Evolutionary conservation across 306 rosid genomes (phyloP), one percentile per base, ranked within the genome.

Genomic region (Cucumis cinereus): DNA sequence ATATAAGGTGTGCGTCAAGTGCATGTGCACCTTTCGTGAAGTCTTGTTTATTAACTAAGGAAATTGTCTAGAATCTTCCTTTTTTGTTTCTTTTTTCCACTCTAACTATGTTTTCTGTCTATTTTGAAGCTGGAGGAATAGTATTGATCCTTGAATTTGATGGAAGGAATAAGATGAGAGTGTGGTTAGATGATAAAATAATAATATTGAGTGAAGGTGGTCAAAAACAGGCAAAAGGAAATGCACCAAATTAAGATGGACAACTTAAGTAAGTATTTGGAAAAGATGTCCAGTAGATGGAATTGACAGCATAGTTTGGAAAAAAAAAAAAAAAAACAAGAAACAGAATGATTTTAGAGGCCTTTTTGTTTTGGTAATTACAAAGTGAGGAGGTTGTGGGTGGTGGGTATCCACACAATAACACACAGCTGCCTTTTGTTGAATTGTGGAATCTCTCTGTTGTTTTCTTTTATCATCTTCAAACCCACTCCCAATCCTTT

Each of bases 401-500:
- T 45, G 55, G 55, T 50, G 55, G 55, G 55, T 50, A 50, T 50
- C 55, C 55, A 50, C 55, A 50, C 7, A 50, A 58, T 30, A 30
- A 30, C 35, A 30, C 35, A 58, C 5, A 63, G 71, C 76, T 72
- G 76, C 76, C 76, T 72, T 49, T 49, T 72, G 45, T 72, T 72
- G 76, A 72, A 72, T 28, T 28, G 24, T 7, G 45, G 11, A 72
- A 54, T 54, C 24, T 69, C 30, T 66, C 53, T 66, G 3, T 12
- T 5, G 38, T 66, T 41, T 41, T 68, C n/a, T 43, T n/a, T 50
- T 49, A 11, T 24, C 59, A 26, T 47, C 43, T 49, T 45, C 76
- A 16, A 49, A 71, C 76, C 75, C 35, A 47, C 55, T 13, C 59
- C 58, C 41, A 47, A 17, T 17, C 75, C 75, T 8, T 47, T 50